Base-by-base conservation (phyloP, 2,329 filamentous ascomycete species). In the Trichophyton rubrum region DNA sequence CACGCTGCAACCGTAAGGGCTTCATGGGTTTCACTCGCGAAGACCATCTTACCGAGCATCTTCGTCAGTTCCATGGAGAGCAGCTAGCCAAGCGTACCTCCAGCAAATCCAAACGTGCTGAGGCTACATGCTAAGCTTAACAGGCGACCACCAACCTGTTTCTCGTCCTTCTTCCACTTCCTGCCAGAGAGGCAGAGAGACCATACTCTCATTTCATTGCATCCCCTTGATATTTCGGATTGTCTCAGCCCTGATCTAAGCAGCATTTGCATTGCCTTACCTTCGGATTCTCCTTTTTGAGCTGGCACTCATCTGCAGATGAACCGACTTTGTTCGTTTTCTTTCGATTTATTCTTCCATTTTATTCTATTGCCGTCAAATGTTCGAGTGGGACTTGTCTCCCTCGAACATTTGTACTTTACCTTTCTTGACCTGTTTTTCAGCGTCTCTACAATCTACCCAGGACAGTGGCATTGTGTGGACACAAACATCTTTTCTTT, bases 21-120 rank as follows among this genome's bases (percentile, higher is more conserved):
- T 67, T 64, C 45, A 71, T 75, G 62, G 82, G 81, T 0, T 85
- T 84, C 66, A 78, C 79, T 3, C 74, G 82, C 4, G 74, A 77
- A 59, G 82, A 85, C 66, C 82, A 85, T 66, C 72, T 83, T 45
- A 75, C 74, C 43, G 82, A 84, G 66, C 82, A 85, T 67, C 68
- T 80, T 59, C 72, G 82, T 59, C 79, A 79, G 49, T 82, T 78
- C 62, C 82, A 85, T 66, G 75, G 78, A 60, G 68, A 77, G 53
- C 73, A 79, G 38, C 67, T 78, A 17, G 73, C 74, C 2, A 76
- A 76, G 67, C 73, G 74, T 1, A 66, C 67, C 13, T 67, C 69
- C 11, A 33, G 15, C 41, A 58, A 47, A n/a, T 58, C 41, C 22
- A 43, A 47, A 8, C 35, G 24, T 40, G 20, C 15, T 6, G 41